Conservation (phyloP, 2,329 filamentous ascomycete species). For the Hypomyces perniciosus region DNA sequence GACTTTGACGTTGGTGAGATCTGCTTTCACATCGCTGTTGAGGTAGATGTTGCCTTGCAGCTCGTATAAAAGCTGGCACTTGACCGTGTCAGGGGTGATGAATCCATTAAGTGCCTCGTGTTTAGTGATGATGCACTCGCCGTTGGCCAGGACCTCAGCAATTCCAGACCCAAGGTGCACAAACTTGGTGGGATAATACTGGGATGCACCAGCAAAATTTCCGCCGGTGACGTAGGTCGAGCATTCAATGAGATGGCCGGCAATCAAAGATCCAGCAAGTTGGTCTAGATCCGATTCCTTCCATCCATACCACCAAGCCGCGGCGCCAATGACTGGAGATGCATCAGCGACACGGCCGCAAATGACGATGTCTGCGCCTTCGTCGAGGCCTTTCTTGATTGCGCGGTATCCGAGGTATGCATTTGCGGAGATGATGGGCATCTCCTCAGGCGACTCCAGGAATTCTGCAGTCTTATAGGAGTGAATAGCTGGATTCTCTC, state of each 20-base stretch:
- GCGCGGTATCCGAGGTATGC: conserved; percentile 46
- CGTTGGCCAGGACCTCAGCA: conserved; percentile 40
- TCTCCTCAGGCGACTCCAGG: conserved; percentile 12
- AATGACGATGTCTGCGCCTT: conserved; percentile 37
- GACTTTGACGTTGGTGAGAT: conserved; percentile 30
- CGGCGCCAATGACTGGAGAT: conserved; percentile 44
- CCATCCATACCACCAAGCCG: conserved; percentile 49
- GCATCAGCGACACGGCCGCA: conserved; percentile 40
- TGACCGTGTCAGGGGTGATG: conserved; percentile 31
- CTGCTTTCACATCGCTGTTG: conserved; percentile 42
- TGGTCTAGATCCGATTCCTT: conserved; percentile 36
- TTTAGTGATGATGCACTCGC: conserved; percentile 43
- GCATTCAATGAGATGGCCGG: conserved; percentile 47
- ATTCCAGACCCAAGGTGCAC: conserved; percentile 41
- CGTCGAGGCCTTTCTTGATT: conserved; percentile 32
- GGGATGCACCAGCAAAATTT: conserved; percentile 42
- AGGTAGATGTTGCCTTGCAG: conserved; percentile 42
- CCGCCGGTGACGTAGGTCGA: conserved; percentile 45
- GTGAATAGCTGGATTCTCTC: conserved; percentile 15
- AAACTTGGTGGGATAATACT: conserved; percentile 15
- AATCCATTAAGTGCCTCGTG: conserved; percentile 38
- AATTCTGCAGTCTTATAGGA: conserved; percentile 16
- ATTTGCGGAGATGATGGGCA: conserved; percentile 29
- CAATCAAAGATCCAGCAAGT: conserved; percentile 40
- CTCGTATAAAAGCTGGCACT: conserved; percentile 44